Evolutionary conservation across 352 stramenopile species (phyloP), one percentile per base, ranked within the genome.

Genomic region (Lagenidium sp.): DNA sequence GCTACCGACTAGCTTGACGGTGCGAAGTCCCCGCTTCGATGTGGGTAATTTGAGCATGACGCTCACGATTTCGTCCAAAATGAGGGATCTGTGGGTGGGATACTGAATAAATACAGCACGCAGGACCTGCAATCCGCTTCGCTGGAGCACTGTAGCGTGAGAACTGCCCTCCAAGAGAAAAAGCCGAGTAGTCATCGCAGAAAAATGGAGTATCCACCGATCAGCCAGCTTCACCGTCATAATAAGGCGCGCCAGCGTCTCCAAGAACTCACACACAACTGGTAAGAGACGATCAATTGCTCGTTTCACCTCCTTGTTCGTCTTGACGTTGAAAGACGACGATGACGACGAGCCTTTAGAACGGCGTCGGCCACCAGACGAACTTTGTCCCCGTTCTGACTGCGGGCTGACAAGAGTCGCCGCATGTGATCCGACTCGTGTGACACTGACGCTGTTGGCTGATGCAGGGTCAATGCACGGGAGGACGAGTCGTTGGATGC

Each of bases 41-140:
- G 66, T 86, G 15, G 82, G 76, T 2, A 92, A 52, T 34, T 94
- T 88, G 5, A 86, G 40, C 60, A 94, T 86, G 1, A 86, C 61
- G 5, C 44, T 44, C 4, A 94, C 68, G n/a, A 90, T 54, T 32
- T 89, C 76, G 22, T 68, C 65, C 13, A 93, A 57, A 19, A 94
- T 44, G 4, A 81, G 57, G 10, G 63, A 47, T 16, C 78, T 68
- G 58, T 92, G 73, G 7, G 44, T 21, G 16, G 67, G 57, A 47
- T 93, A 87, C 21, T 67, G 53, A 31, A 89, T 28, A 47, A 86
- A 90, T 23, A 94, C 63, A 5, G 50, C 53, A 15, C 82, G 66
- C 28, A 92, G 41, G 20, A 91, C 67, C 13, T 52, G n/a, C 13
- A 82, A 41, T 21, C 60, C 63, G 43, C 69, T 83, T 23, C 74